Conservation (phyloP, 2,329 filamentous ascomycete genomes). For the Pseudomassariella vexata region DNA sequence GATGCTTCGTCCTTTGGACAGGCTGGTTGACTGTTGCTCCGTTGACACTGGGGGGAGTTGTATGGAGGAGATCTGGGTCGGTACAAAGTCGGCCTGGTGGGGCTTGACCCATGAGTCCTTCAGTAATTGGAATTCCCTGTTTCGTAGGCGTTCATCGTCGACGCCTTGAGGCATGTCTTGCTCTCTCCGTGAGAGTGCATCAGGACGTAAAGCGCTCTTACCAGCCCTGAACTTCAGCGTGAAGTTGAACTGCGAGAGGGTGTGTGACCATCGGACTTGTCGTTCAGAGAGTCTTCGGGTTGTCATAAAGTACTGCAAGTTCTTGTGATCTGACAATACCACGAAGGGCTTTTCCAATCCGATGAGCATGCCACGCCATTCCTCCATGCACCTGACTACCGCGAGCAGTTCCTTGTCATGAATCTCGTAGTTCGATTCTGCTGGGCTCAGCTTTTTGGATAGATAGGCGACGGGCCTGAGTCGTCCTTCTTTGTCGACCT, state of each 20-base stretch:
- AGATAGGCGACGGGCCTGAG: conserved; percentile 10
- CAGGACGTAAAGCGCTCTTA: too few species aligned
- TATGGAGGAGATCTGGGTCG: too few species aligned
- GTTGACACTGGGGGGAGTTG: too few species aligned
- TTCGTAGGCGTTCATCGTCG: too few species aligned
- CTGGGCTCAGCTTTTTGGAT: conserved; percentile 10
- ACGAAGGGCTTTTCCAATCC: conserved; percentile 3
- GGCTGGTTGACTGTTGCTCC: too few species aligned
- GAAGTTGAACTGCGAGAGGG: conserved; percentile 15
- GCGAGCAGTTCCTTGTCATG: conserved; percentile 29
- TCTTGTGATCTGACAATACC: conserved; percentile 14
- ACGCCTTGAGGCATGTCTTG: too few species aligned
- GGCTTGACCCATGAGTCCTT: too few species aligned
- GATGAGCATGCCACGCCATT: conserved; percentile 16
- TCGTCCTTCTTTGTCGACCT: conserved; percentile 2
- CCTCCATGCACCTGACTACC: conserved; percentile 19
- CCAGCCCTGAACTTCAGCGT: too few species aligned
- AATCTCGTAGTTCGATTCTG: conserved; percentile 24
- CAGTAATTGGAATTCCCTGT: too few species aligned
- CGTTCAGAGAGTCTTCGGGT: conserved; percentile 15
- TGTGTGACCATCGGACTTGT: conserved; percentile 16
- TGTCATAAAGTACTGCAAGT: conserved; percentile 18
- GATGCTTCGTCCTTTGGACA: too few species aligned
- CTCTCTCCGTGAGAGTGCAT: too few species aligned
- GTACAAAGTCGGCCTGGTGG: too few species aligned